Percentiles rank a stretch among this genome's conserved stretches.
Evolutionary conservation across 2,329 filamentous ascomycete species (phyloP).

Genomic region (Exophiala sideris): DNA sequence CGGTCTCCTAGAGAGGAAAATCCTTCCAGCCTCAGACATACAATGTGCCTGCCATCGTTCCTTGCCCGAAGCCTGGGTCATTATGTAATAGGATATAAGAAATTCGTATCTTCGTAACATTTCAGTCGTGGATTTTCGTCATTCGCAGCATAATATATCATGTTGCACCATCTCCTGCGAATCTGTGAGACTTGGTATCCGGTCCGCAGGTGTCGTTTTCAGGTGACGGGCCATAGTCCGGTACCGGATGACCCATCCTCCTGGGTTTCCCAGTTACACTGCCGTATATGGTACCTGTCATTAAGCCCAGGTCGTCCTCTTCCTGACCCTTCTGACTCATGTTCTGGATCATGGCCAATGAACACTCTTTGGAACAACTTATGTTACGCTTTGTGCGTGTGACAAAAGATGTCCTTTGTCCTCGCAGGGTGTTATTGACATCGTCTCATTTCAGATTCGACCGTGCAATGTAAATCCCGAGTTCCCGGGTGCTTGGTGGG

Average conservation of each 20-base stretch:
- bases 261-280: not conserved
- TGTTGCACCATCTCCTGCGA: not conserved
- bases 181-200: not conserved
- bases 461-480: not conserved
- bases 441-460: not conserved
- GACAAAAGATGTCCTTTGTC: slow-evolving; percentile 11
- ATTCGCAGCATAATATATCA: not conserved
- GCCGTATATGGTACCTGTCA: not conserved
- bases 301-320: not conserved
- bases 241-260: not conserved
- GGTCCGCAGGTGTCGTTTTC: not conserved
- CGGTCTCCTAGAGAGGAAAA: not conserved
- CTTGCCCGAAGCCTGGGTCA: not conserved
- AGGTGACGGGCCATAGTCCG: not conserved
- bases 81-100: not conserved
- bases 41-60: slow-evolving; percentile 1
- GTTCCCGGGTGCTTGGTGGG: not conserved
- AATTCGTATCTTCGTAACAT: not conserved
- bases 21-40: not conserved
- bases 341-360: slow-evolving; percentile 13
- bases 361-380: not conserved
- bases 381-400: slow-evolving; percentile 1
- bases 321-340: no score
- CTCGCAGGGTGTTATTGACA: not conserved
- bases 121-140: not conserved